These are phyloP conservation scores for Wallemia mellicola DNA, from an alignment of 1,284 basidiomycete genomes.

Conservation along the genomic window DNA sequence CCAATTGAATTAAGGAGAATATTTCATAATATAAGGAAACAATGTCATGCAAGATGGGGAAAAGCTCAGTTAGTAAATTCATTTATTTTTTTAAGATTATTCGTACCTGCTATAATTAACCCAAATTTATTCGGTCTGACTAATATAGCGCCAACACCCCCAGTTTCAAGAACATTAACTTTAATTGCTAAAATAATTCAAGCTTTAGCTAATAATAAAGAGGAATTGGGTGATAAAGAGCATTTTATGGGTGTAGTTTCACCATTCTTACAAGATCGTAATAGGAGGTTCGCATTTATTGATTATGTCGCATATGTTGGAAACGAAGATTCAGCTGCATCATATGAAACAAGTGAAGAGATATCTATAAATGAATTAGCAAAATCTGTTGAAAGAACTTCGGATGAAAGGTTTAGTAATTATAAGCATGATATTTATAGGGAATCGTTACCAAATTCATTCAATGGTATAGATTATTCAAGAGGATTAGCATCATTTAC, in stretches of 20 bases:
- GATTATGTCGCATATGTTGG: conserved; percentile 1
- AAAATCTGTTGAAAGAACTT: neutral
- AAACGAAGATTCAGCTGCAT: neutral
- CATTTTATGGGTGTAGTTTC: conserved; percentile 1
- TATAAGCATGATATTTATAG: neutral
- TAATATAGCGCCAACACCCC: neutral
- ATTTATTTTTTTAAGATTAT: neutral
- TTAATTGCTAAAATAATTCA: conserved; percentile 1
- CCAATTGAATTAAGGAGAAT: neutral
- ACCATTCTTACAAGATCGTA: neutral
- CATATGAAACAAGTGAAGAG: neutral
- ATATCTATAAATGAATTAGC: neutral
- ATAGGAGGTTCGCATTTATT: neutral
- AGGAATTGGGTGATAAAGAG: neutral
- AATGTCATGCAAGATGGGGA: neutral
- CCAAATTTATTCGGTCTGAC: neutral
- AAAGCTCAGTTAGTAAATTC: conserved; percentile 1
- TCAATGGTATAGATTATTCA: neutral
- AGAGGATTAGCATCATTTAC: neutral
- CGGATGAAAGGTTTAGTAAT: neutral
- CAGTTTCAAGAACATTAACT: neutral
- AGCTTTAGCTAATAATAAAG: neutral
- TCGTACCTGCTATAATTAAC: conserved; percentile 1
- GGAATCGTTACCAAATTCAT: neutral
- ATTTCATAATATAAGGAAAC: neutral